These are phyloP conservation scores for Verticillium dahliae DNA, from an alignment of 2,329 filamentous ascomycete species.

Conservation along the genomic window DNA sequence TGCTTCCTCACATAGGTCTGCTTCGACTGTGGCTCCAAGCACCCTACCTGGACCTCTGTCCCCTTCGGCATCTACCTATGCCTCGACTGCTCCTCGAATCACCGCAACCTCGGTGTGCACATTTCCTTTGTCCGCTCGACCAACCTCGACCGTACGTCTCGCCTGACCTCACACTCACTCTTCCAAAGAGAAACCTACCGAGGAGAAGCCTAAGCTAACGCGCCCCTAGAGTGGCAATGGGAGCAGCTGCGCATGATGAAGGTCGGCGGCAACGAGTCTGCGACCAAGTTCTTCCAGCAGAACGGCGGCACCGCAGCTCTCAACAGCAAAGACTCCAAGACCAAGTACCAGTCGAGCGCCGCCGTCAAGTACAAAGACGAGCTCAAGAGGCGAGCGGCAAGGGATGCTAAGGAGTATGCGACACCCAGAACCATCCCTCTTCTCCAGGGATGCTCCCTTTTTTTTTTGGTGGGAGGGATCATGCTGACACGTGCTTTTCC, in stretches of 20 bases:
- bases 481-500: constrained; percentile 15
- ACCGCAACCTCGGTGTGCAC: constrained; percentile 95
- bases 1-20: constrained; percentile 59
- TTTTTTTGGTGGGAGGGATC: too few species aligned
- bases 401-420: constrained; percentile 75
- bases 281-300: constrained; percentile 96
- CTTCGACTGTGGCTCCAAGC: constrained; percentile 97
- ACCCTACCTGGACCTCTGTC: constrained; percentile 96
- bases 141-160: constrained; percentile 86
- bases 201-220: constrained; percentile 8
- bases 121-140: constrained; percentile 98
- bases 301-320: constrained; percentile 91
- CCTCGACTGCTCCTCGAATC: constrained; percentile 94
- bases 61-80: constrained; percentile 97
- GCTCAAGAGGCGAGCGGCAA: constrained; percentile 74
- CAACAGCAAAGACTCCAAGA: constrained; percentile 93
- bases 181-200: not conserved
- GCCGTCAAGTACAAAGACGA: constrained; percentile 98
- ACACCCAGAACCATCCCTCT: not conserved
- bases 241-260: constrained; percentile 97
- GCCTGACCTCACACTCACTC: not conserved
- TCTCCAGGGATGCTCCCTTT: not conserved
- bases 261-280: constrained; percentile 95
- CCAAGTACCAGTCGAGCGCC: constrained; percentile 91
- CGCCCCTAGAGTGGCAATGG: constrained; percentile 84